Percentiles rank a stretch among this genome's conserved stretches.
Evolutionary conservation across 1,284 basidiomycete species (phyloP).

Genomic region (Neonothopanus nambi): DNA sequence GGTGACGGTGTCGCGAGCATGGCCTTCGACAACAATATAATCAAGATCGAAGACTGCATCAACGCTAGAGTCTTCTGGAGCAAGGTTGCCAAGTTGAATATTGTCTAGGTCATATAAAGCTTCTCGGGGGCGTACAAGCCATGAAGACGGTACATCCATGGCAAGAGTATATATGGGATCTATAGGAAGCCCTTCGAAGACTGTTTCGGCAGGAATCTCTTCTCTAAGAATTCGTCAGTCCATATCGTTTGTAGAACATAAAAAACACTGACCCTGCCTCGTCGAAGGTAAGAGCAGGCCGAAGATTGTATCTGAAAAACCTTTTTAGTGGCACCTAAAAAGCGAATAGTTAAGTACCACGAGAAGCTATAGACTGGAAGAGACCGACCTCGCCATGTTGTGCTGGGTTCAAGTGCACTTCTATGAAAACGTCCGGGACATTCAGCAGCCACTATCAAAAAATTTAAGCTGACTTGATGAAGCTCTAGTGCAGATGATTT

Average conservation of each 20-base stretch:
- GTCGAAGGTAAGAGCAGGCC: slow-evolving; percentile 64
- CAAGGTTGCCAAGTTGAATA: slow-evolving; percentile 77
- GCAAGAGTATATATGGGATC: slow-evolving; percentile 88
- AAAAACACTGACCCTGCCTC: slow-evolving; percentile 59
- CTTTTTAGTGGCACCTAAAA: slow-evolving; percentile 83
- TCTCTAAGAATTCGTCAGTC: slow-evolving; percentile 36
- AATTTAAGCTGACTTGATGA: background rate
- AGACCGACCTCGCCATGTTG: slow-evolving; percentile 59
- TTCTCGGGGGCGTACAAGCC: slow-evolving; percentile 89
- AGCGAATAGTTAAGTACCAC: background rate
- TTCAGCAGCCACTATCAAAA: slow-evolving; percentile 53
- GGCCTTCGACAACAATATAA: slow-evolving; percentile 91
- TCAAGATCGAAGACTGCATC: slow-evolving; percentile 87
- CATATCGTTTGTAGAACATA: background rate
- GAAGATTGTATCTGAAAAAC: slow-evolving; percentile 87
- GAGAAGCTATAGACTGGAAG: slow-evolving; percentile 18
- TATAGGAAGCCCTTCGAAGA: slow-evolving; percentile 55
- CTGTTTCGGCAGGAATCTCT: slow-evolving; percentile 51
- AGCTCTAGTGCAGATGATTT: slow-evolving; percentile 15
- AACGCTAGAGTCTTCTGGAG: slow-evolving; percentile 62
- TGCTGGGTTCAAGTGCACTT: slow-evolving; percentile 77
- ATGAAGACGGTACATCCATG: slow-evolving; percentile 87
- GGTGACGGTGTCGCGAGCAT: slow-evolving; percentile 74
- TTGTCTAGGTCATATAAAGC: slow-evolving; percentile 96
- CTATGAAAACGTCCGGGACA: slow-evolving; percentile 64